Evolutionary conservation across 352 stramenopile genomes (phyloP).

Genomic region (Pythium vanterpoolii): DNA sequence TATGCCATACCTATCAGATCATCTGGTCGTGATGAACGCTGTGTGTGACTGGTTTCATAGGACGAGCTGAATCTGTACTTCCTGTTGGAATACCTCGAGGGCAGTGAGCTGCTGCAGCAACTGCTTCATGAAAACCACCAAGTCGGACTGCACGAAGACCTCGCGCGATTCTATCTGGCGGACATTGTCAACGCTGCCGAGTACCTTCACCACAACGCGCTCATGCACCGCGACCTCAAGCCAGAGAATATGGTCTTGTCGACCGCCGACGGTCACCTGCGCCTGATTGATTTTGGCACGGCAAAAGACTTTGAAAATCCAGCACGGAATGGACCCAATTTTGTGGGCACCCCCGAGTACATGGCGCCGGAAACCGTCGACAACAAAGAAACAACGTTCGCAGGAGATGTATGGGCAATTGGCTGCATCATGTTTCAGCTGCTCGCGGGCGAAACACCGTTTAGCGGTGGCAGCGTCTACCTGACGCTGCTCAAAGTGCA

Average conservation of each 20-base stretch:
- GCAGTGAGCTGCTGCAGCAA: slow-evolving; percentile 90
- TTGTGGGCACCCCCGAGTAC: slow-evolving; percentile 88
- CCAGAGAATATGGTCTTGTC: slow-evolving; percentile 95
- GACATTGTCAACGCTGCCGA: slow-evolving; percentile 91
- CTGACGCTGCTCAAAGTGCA: slow-evolving; percentile 77
- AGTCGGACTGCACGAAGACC: slow-evolving; percentile 70
- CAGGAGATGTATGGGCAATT: slow-evolving; percentile 74
- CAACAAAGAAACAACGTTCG: slow-evolving; percentile 61
- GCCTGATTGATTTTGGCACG: slow-evolving; percentile 84
- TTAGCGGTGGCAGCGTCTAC: slow-evolving; percentile 73
- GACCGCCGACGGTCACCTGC: slow-evolving; percentile 50
- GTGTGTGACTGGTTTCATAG: slow-evolving; percentile 1
- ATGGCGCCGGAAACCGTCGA: slow-evolving; percentile 86
- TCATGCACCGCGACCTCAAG: slow-evolving; percentile 94
- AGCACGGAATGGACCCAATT: slow-evolving; percentile 76
- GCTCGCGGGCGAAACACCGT: slow-evolving; percentile 75
- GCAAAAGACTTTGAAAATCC: slow-evolving; percentile 65
- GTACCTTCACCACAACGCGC: slow-evolving; percentile 89
- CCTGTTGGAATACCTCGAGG: slow-evolving; percentile 91
- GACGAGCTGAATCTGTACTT: slow-evolving; percentile 96
- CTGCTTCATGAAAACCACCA: slow-evolving; percentile 81
- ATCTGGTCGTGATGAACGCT: not conserved
- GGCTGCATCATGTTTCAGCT: slow-evolving; percentile 80
- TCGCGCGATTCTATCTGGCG: slow-evolving; percentile 83
- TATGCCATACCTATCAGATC: not conserved